phyloP scores from a whole-genome alignment of 129 eudicot genomes.

The Flaveria trinervia region DNA sequence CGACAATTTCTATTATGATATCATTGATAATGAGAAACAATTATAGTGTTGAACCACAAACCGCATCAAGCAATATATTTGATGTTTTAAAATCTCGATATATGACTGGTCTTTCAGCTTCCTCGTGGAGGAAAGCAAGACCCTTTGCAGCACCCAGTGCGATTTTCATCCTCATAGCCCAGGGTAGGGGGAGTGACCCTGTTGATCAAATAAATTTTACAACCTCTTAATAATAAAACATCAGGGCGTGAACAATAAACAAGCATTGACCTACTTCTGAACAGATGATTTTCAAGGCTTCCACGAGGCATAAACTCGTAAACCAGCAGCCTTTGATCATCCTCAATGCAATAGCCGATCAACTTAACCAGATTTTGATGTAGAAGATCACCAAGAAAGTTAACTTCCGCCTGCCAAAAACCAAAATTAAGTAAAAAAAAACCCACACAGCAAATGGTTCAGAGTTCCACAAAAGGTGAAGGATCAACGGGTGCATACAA shows the following conservation, averaged over 20 bases:
- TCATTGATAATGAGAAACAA: neutral
- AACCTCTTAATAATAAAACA: neutral
- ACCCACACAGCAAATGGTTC: neutral
- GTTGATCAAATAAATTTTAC: slow-evolving; percentile 1
- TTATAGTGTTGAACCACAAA: slow-evolving; percentile 37
- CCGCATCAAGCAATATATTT: slow-evolving; percentile 76
- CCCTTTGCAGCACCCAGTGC: slow-evolving; percentile 94
- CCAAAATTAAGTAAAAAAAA: slow-evolving; percentile 11
- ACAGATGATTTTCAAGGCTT: slow-evolving; percentile 95
- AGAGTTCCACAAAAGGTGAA: neutral
- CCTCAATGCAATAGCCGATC: slow-evolving; percentile 93
- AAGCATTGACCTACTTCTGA: slow-evolving; percentile 65
- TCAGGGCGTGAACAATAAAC: neutral
- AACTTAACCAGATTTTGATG: slow-evolving; percentile 91
- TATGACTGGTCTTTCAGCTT: slow-evolving; percentile 87
- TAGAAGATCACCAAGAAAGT: slow-evolving; percentile 87
- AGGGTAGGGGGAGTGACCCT: slow-evolving; percentile 93
- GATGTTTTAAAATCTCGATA: slow-evolving; percentile 90
- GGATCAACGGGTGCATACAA: slow-evolving; percentile 40
- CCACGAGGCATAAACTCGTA: slow-evolving; percentile 98
- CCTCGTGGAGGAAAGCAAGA: slow-evolving; percentile 93
- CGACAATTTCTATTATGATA: neutral
- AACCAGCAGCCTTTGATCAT: slow-evolving; percentile 92
- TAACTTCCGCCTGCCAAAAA: slow-evolving; percentile 78
- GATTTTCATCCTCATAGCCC: slow-evolving; percentile 83